Conservation (phyloP, 176 grass and related monocot genomes). For the Secale cereale region DNA sequence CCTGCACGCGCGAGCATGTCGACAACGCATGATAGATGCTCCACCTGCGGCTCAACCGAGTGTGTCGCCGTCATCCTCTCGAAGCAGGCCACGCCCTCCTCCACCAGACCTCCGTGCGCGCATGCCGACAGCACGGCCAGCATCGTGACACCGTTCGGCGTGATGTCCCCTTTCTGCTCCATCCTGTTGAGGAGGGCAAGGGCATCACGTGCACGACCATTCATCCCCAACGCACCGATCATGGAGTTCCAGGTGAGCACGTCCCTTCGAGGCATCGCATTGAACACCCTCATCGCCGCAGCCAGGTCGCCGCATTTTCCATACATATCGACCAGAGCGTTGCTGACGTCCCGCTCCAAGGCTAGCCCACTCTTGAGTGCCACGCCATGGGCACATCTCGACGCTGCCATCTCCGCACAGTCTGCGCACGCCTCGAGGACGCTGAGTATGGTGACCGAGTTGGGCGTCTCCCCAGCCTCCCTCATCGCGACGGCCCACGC, state of each 20-base stretch:
- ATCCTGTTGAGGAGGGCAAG: constrained; percentile 27
- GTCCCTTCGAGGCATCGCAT: constrained; percentile 32
- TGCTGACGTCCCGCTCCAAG: constrained; percentile 18
- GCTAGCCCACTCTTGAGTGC: constrained; percentile 28
- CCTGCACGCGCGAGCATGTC: constrained; percentile 56
- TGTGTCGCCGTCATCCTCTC: constrained; percentile 20
- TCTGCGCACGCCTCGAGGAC: constrained; percentile 41
- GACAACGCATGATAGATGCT: constrained; percentile 43
- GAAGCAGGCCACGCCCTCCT: constrained; percentile 38
- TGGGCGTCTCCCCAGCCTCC: constrained; percentile 22
- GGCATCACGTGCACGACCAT: constrained; percentile 35
- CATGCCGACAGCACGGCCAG: constrained; percentile 44
- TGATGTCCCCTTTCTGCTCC: constrained; percentile 1
- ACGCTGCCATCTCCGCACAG: constrained; percentile 27
- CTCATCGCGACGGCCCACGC: constrained; percentile 25
- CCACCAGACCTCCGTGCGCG: constrained; percentile 47
- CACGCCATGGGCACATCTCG: constrained; percentile 44
- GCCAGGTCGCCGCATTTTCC: constrained; percentile 52
- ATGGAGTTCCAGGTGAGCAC: constrained; percentile 51
- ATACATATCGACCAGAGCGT: constrained; percentile 46
- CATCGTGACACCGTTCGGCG: constrained; percentile 39
- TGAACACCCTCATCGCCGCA: constrained; percentile 36
- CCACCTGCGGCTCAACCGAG: constrained; percentile 8
- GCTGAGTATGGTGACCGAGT: constrained; percentile 49
- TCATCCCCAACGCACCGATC: constrained; percentile 62